phyloP scores from a whole-genome alignment of 768 basidiomycete species.

The Boletellus ananas region DNA sequence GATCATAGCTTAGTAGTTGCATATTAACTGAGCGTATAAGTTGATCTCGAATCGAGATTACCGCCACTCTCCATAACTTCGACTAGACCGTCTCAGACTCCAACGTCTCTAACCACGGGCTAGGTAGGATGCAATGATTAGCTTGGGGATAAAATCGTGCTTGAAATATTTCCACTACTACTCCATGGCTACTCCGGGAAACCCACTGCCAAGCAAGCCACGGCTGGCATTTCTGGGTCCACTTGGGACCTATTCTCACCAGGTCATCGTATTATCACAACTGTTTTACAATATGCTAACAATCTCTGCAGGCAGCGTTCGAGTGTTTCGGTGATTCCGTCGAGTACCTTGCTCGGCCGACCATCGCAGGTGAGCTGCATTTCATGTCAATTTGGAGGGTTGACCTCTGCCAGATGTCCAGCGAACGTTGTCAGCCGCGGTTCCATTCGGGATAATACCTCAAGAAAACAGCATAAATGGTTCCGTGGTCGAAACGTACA shows the following conservation, averaged over 20 bases:
- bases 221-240: slow-evolving; percentile 60
- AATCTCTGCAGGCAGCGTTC: slow-evolving; percentile 39
- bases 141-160: background rate
- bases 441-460: slow-evolving; percentile 61
- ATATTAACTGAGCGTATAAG: slow-evolving; percentile 1
- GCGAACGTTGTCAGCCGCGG: slow-evolving; percentile 41
- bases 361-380: slow-evolving; percentile 38
- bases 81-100: background rate
- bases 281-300: slow-evolving; percentile 21
- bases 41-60: background rate
- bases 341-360: slow-evolving; percentile 39
- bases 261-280: slow-evolving; percentile 32
- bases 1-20: background rate
- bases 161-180: slow-evolving; percentile 7
- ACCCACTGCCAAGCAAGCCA: slow-evolving; percentile 11
- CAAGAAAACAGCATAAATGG: slow-evolving; percentile 81
- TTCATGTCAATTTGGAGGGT: background rate
- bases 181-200: slow-evolving; percentile 4
- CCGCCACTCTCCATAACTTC: background rate
- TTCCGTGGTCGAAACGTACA: slow-evolving; percentile 70
- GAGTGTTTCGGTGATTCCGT: slow-evolving; percentile 44
- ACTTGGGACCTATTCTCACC: slow-evolving; percentile 69
- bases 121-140: slow-evolving; percentile 3
- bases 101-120: background rate
- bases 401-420: slow-evolving; percentile 50